phyloP scores from a whole-genome alignment of 306 rosid species.

The Citrullus mucosospermus region DNA sequence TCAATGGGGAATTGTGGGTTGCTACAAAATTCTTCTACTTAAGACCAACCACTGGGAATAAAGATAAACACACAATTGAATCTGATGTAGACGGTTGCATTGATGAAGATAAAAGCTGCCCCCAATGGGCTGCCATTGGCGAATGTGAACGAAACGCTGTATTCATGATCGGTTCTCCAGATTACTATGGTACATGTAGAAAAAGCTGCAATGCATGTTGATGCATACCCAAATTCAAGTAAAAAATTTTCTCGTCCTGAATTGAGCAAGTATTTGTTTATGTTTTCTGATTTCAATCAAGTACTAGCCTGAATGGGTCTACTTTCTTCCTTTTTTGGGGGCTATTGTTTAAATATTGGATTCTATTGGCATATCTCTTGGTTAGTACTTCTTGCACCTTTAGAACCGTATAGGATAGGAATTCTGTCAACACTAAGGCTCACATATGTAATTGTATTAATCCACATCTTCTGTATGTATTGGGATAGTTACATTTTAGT shows the following conservation, averaged over 20 bases:
- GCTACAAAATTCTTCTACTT: slow-evolving; percentile 48
- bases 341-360: too few relatives aligned
- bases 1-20: slow-evolving; percentile 60
- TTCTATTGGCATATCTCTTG: too few relatives aligned
- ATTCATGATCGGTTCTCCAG: slow-evolving; percentile 81
- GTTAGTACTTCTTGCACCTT: neutral
- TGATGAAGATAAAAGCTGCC: slow-evolving; percentile 51
- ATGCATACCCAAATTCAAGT: slow-evolving; percentile 1
- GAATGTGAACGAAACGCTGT: slow-evolving; percentile 72
- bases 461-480: neutral
- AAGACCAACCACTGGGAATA: slow-evolving; percentile 20
- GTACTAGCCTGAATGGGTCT: neutral
- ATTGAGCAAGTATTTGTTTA: slow-evolving; percentile 2
- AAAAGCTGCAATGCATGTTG: slow-evolving; percentile 70
- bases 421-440: neutral
- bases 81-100: slow-evolving; percentile 30
- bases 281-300: neutral
- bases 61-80: slow-evolving; percentile 15
- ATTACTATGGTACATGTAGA: slow-evolving; percentile 89
- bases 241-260: slow-evolving; percentile 12
- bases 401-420: neutral
- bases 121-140: slow-evolving; percentile 62
- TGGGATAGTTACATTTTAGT: neutral
- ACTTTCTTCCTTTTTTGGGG: too few relatives aligned
- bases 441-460: neutral